Evolutionary conservation across 164 flowering plant species (phyloP).

Genomic region (Chimonanthus praecox): DNA sequence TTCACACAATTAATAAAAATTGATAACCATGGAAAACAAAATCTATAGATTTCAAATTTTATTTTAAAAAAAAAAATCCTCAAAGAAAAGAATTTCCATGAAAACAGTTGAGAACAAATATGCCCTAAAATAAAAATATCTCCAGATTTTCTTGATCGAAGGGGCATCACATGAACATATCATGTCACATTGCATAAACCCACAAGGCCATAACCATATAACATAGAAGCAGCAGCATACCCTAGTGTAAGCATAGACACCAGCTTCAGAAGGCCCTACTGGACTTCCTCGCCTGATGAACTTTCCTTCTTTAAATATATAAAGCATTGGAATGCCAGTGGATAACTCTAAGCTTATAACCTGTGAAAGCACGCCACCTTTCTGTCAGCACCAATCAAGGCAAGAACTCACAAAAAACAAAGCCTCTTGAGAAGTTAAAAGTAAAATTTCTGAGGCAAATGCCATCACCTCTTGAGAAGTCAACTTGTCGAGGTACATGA

Average conservation of each 20-base stretch:
- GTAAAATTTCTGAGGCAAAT: not conserved
- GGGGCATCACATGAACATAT: not conserved
- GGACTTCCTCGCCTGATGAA: conserved; percentile 97
- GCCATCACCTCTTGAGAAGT: conserved; percentile 83
- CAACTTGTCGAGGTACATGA: conserved; percentile 95
- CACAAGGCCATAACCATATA: not conserved
- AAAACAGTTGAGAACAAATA: too few relatives aligned
- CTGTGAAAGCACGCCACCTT: conserved; percentile 27
- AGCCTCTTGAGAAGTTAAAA: not conserved
- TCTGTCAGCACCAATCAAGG: not conserved
- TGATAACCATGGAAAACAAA: not conserved
- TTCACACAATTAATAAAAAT: not conserved
- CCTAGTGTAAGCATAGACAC: conserved; percentile 96
- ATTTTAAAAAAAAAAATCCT: not conserved
- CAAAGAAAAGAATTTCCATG: not conserved
- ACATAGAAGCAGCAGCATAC: conserved; percentile 34
- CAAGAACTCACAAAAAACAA: not conserved
- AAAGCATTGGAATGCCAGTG: conserved; percentile 96
- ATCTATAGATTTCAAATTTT: not conserved
- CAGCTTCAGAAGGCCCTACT: conserved; percentile 83
- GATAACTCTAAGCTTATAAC: conserved; percentile 91
- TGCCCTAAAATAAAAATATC: not conserved
- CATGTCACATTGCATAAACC: not conserved
- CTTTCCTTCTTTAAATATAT: conserved; percentile 82
- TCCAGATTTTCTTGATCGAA: not conserved